Conservation (phyloP, 495 filamentous ascomycete genomes). For the Glonium stellatum region DNA sequence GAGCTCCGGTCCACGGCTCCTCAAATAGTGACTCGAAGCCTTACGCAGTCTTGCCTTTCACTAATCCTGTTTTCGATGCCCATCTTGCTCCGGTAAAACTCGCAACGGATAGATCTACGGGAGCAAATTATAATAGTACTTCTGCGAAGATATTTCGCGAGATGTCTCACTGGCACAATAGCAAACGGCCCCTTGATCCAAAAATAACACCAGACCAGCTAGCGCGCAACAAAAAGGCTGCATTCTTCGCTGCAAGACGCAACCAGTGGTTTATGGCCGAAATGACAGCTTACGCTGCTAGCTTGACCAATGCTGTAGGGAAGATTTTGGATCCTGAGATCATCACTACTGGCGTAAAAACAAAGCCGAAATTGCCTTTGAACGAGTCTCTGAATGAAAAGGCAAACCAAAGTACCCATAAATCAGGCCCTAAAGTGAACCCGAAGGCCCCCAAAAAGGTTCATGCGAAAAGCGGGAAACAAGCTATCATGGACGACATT, state of each 20-base stretch:
- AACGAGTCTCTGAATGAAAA: slow-evolving; percentile 20
- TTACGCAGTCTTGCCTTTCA: slow-evolving; percentile 53
- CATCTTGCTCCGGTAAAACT: slow-evolving; percentile 51
- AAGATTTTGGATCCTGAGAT: slow-evolving; percentile 56
- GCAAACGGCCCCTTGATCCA: slow-evolving; percentile 44
- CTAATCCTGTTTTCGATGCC: slow-evolving; percentile 50
- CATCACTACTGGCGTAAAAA: slow-evolving; percentile 41
- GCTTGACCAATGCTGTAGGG: slow-evolving; percentile 57
- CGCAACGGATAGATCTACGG: slow-evolving; percentile 27
- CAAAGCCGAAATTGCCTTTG: background rate
- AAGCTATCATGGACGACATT: slow-evolving; percentile 34
- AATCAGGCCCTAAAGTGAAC: background rate
- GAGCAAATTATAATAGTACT: slow-evolving; percentile 15
- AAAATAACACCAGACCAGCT: slow-evolving; percentile 23
- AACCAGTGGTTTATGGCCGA: slow-evolving; percentile 54
- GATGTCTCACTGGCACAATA: slow-evolving; percentile 59
- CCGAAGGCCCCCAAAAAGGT: slow-evolving; percentile 19
- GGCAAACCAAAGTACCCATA: slow-evolving; percentile 29
- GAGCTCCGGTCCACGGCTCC: background rate
- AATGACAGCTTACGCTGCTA: slow-evolving; percentile 62
- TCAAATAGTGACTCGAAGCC: background rate
- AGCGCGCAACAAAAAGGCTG: slow-evolving; percentile 16
- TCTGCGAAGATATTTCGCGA: slow-evolving; percentile 47
- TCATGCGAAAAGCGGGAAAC: slow-evolving; percentile 29
- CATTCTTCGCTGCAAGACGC: slow-evolving; percentile 34